phyloP scores from a whole-genome alignment of 2,329 filamentous ascomycete genomes.

The Dichotomopilus funicola region DNA sequence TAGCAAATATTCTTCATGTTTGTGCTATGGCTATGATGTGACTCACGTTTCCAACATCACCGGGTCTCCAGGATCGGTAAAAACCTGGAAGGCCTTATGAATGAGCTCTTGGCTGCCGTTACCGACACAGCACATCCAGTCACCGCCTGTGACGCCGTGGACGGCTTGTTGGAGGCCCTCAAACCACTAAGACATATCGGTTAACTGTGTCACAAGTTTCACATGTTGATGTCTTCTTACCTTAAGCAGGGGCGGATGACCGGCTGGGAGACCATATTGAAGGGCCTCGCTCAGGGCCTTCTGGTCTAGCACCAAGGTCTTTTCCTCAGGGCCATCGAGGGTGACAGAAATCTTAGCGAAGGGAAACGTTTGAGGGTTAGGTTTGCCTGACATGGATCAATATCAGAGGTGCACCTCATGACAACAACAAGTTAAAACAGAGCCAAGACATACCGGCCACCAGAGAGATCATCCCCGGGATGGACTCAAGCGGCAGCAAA shows the following conservation, averaged over 20 bases:
- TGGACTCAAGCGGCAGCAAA: constrained; percentile 1
- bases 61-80: constrained; percentile 4
- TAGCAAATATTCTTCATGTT: background rate
- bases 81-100: constrained; percentile 9
- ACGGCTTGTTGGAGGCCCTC: constrained; percentile 4
- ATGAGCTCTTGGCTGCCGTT: constrained; percentile 10
- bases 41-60: constrained; percentile 8
- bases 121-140: constrained; percentile 5
- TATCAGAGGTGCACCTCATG: too few relatives aligned
- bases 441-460: background rate
- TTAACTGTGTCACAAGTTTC: background rate
- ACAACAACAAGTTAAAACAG: background rate
- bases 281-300: constrained; percentile 3
- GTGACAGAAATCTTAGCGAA: constrained; percentile 7
- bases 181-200: background rate
- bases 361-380: constrained; percentile 3
- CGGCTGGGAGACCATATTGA: constrained; percentile 3
- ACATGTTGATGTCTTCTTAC: background rate
- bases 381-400: background rate
- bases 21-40: too few relatives aligned
- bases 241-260: background rate
- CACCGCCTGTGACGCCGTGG: background rate
- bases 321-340: background rate
- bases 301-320: background rate
- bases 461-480: constrained; percentile 9